Evolutionary conservation across 345 rosid species (phyloP).

Genomic region (Melaleuca quinquenervia): DNA sequence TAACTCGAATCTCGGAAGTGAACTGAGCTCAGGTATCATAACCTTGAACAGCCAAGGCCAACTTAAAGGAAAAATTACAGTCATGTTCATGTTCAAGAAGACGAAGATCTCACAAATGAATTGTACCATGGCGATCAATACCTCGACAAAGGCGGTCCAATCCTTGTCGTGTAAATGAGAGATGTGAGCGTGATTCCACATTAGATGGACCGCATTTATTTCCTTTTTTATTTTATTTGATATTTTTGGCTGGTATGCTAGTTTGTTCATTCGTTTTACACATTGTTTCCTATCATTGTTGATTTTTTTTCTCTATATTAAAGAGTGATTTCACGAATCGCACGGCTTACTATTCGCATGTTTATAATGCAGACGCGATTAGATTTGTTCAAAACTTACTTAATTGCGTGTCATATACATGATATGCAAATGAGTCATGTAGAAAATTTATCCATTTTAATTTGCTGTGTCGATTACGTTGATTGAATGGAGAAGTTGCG

Average conservation of each 20-base stretch:
- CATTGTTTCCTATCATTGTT: neutral
- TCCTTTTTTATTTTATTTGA: neutral
- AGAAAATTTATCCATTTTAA: neutral
- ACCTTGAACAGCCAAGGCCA: neutral
- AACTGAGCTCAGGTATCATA: neutral
- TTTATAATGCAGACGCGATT: neutral
- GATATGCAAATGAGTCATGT: neutral
- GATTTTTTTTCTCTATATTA: neutral
- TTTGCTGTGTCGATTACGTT: neutral
- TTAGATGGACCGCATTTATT: neutral
- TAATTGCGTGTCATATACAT: neutral
- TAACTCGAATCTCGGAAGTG: neutral
- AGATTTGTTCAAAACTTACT: neutral
- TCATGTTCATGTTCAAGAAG: conserved; percentile 4
- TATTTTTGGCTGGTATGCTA: neutral
- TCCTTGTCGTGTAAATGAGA: neutral
- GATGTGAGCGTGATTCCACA: neutral
- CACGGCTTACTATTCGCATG: neutral
- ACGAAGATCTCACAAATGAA: conserved; percentile 1
- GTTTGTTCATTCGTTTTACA: neutral
- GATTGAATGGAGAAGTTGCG: neutral
- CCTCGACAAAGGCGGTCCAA: neutral
- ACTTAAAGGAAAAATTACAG: neutral
- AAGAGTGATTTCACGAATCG: neutral
- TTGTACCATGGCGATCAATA: neutral